Base-by-base conservation (phyloP, 208 protist genomes). In the Trypanosomatidae sp. region DNA sequence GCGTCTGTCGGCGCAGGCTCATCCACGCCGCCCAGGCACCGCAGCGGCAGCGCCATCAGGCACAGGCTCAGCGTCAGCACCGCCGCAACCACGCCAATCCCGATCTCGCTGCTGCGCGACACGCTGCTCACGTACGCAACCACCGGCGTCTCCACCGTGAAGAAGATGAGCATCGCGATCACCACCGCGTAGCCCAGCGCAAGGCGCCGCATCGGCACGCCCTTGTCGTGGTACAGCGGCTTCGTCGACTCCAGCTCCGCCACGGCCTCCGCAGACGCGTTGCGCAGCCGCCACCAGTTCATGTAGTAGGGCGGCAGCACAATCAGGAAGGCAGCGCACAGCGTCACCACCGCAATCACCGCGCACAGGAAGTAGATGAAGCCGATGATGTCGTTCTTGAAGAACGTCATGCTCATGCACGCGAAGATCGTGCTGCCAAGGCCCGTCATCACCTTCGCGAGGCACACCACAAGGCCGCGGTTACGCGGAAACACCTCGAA, bases 361-460 rank as follows among this genome's bases (percentile, higher is more conserved):
- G 65, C 68, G 77, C 82, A 82, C 47, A 92, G 71, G 62, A 88
- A 88, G 69, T 80, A 81, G 67, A 92, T 87, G 67, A 90, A 92
- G n/a, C n/a, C n/a, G n/a, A n/a, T n/a, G n/a, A n/a, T n/a, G n/a
- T n/a, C n/a, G n/a, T n/a, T n/a, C n/a, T n/a, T n/a, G n/a, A n/a
- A n/a, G n/a, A n/a, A n/a, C n/a, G 79, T 88, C 41, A 62, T 58
- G 67, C 78, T 85, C 46, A 92, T 39, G 6, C 74, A 71, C 1
- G 88, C 69, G 17, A 88, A 50, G n/a, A 88, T 68, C 10, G 88
- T 89, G 80, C 84, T 84, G 64, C 88, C 88, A n/a, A 92, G 77
- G n/a, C 85, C 77, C 4, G 88, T 87, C 88, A 92, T 89, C 55
- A 92, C 88, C 81, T 92, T 92, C n/a, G 78, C 88, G 15, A 91